These are phyloP conservation scores for Podila epigama DNA, from an alignment of 192 early-diverging fungal species.

Conservation along the genomic window DNA sequence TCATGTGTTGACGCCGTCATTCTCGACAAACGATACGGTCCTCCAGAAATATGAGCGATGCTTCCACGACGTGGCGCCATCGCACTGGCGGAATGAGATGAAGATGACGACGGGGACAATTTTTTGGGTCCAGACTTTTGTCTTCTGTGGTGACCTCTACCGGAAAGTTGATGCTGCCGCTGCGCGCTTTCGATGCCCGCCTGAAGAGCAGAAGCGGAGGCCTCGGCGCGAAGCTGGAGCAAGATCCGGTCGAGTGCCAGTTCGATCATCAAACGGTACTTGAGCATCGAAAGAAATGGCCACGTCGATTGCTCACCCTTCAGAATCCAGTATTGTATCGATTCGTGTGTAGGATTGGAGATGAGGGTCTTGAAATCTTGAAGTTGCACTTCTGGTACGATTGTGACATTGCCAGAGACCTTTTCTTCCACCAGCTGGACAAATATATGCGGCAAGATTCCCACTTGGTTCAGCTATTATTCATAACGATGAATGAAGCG, in stretches of 20 bases:
- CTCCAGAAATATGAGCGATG: conserved; percentile 8
- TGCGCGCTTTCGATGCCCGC: conserved; percentile 19
- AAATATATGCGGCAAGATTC: conserved; percentile 65
- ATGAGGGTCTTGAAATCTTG: conserved; percentile 74
- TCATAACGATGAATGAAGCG: not conserved
- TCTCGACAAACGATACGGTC: conserved; percentile 1
- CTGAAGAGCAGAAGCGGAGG: conserved; percentile 26
- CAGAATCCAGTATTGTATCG: conserved; percentile 74
- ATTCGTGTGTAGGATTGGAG: conserved; percentile 70
- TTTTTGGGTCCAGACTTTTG: conserved; percentile 46
- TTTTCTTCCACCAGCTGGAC: conserved; percentile 67
- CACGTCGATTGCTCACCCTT: conserved; percentile 85
- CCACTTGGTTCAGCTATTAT: conserved; percentile 62
- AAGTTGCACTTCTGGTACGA: conserved; percentile 63
- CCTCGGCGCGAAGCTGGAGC: conserved; percentile 25
- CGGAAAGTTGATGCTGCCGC: not conserved
- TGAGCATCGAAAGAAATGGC: conserved; percentile 75
- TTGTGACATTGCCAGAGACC: conserved; percentile 74
- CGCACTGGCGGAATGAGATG: conserved; percentile 1
- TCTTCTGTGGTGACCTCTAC: conserved; percentile 22
- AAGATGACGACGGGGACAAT: conserved; percentile 13
- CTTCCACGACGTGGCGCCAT: conserved; percentile 28
- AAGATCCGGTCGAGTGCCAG: conserved; percentile 65
- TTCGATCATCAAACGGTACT: conserved; percentile 74
- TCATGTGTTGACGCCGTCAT: no score